Percentiles rank a stretch among this genome's conserved stretches.
Conservation (phyloP, 257 asterid species). For the Fraxinus anomala region DNA sequence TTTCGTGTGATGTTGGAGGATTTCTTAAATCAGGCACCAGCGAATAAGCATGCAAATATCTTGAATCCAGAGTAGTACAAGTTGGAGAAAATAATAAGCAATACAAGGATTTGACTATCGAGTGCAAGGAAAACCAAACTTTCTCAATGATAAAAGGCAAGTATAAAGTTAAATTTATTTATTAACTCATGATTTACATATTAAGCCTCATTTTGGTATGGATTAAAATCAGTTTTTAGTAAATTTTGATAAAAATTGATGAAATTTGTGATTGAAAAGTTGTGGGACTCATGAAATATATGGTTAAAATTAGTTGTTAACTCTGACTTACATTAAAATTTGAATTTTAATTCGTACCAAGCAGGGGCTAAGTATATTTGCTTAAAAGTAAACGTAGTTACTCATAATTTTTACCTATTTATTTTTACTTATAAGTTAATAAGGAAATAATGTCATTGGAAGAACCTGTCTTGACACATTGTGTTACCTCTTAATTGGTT, state of each 20-base stretch:
- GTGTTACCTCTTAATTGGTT: background rate
- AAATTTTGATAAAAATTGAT: too few species aligned
- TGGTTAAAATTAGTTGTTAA: too few species aligned
- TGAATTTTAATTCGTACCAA: too few species aligned
- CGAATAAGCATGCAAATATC: constrained; percentile 91
- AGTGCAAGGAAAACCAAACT: constrained; percentile 83
- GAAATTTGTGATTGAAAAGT: too few species aligned
- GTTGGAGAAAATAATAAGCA: constrained; percentile 76
- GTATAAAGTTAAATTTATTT: constrained; percentile 33
- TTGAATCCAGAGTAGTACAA: constrained; percentile 87
- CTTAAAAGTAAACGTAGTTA: too few species aligned
- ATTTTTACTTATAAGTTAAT: too few species aligned
- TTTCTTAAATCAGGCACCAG: constrained; percentile 65
- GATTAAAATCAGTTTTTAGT: too few species aligned
- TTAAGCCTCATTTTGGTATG: too few species aligned
- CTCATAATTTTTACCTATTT: background rate
- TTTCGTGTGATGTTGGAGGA: constrained; percentile 78
- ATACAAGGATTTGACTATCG: constrained; percentile 71
- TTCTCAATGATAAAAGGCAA: constrained; percentile 60
- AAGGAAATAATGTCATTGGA: background rate
- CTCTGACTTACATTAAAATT: too few species aligned
- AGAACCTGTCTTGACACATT: background rate
- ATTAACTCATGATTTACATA: background rate
- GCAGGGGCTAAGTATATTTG: too few species aligned
- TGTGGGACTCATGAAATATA: too few species aligned